Base-by-base conservation (phyloP, 768 basidiomycete genomes). In the Botryobasidium botryosum region DNA sequence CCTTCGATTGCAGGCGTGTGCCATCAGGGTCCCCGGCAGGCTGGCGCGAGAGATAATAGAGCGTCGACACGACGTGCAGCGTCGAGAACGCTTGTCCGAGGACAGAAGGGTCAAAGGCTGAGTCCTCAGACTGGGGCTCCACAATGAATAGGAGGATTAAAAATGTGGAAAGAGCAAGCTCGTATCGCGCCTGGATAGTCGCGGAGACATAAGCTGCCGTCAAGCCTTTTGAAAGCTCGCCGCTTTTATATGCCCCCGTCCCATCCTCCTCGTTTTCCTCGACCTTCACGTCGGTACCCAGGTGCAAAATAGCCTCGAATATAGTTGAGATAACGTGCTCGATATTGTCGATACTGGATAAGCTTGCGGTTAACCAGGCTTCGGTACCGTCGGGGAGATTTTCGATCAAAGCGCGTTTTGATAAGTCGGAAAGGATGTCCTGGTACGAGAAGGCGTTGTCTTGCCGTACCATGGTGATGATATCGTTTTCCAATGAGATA, bases 391-490 rank as follows among this genome's bases (percentile, higher is more conserved):
- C 64, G 1, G 72, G 71, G 56, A 78, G 72, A 55, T 83, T 79
- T 44, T 70, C 68, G 15, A 85, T 59, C 39, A 87, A 15, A 25
- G 35, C 36, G 20, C 36, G 38, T 28, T 43, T 24, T 5, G 50
- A 51, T 13, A 50, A 35, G 33, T 41, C 35, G 4, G 35, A 38
- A 2, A 44, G 39, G 10, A 48, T 75, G 49, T 88, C 84, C 6
- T 71, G 68, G 49, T 79, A 77, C 2, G 80, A 73, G 59, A 82
- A 85, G 0, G 77, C 78, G 26, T 75, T 72, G 54, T 86, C 82
- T 57, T 86, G 82, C 44, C 78, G 83, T 4, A 77, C 57, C 35
- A 75, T 64, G 40, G 69, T 69, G 37, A 85, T 63, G 27, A 83
- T 59, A 6, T 67, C 60, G 52, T 76, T 72, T 52, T 72, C n/a